Base-by-base conservation (phyloP, 148 eudicot genomes). In the Persicaria tinctoria region DNA sequence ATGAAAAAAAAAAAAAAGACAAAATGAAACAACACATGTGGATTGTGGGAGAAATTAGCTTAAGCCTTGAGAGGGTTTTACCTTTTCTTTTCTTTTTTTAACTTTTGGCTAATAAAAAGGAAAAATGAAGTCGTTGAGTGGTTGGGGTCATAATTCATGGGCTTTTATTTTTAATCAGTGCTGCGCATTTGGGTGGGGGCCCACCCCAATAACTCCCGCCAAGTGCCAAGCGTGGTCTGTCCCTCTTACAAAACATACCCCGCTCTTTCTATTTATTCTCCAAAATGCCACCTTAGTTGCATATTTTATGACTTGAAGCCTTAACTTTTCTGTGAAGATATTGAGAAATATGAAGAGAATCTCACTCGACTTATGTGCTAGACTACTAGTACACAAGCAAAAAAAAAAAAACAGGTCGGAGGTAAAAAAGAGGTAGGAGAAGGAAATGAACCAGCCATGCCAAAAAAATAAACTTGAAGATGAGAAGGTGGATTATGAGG, bases 91-190 rank as follows among this genome's bases (percentile, higher is more conserved):
- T 12, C 53, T 50, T 50, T 7, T 7, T 50, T 8, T 5, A 50
- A 8, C 9, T 5, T 8, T 5, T 50, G 9, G 53, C 12, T 7
- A 8, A 8, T 9, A 50, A 50, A 8, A 50, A 1, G 12, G 6
- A 18, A 57, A 57, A 57, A 20, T 17, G 32, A 18, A 57, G 64
- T 57, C 64, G 32, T 18, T 18, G 9, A 60, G 41, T 60, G 44
- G 68, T 60, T 60, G 68, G 68, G 68, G 44, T 41, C 68, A 23
- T 60, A 60, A 60, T 23, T 27, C 11, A 6, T 57, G 11, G 6
- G 64, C 64, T 57, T 57, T 57, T 57, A 57, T 57, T 57, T 32
- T 18, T 57, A 57, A 23, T 60, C 45, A 60, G 68, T 60, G 68
- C 44, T 60, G 68, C 11, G 44, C 38, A 20, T 60, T 60, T 60